Evolutionary conservation across 2,329 filamentous ascomycete species (phyloP), one percentile per base, ranked within the genome.

Genomic region (Ophiostoma quercus): DNA sequence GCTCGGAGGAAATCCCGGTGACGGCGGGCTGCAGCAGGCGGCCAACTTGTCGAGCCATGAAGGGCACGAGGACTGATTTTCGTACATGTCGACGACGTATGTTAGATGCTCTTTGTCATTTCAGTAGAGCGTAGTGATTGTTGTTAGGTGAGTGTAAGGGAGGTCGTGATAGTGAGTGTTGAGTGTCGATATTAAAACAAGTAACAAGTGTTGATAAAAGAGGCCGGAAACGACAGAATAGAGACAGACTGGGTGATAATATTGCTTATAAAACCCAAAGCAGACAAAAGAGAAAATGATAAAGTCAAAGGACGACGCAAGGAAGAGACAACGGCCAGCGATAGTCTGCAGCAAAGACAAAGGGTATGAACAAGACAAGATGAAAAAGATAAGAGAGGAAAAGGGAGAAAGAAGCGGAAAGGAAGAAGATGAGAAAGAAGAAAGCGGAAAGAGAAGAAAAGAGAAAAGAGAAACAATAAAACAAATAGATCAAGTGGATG

Each of bases 41-140:
- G 79, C 77, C 72, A 84, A 72, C 71, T 79, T 80, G 73, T 79
- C 78, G 71, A 85, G 79, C 82, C 83, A 85, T 72, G 82, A 82
- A 71, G 79, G 75, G 75, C 79, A 80, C 65, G 78, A 77, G 74
- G 78, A 77, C 14, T 19, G 34, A 75, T 79, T 79, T 76, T 77
- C 75, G 73, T 82, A 76, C 75, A 82, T 79, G 75, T 78, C 69
- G 70, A 47, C 43, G 43, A 47, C 41, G 43, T 68, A n/a, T 29
- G 7, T 9, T 47, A 43, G 22, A 5, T 8, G n/a, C 14, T 41
- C 11, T 22, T 11, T 25, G 32, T 11, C 62, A 65, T 65, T 12
- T 41, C 34, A 41, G 62, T 41, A 41, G 2, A 1, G 12, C 39
- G 34, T 29, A 25, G 63, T 65, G 63, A 4, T 74, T 72, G 70